These are phyloP conservation scores for Vaucheria bursata DNA, from an alignment of 352 stramenopile genomes.

Conservation along the genomic window DNA sequence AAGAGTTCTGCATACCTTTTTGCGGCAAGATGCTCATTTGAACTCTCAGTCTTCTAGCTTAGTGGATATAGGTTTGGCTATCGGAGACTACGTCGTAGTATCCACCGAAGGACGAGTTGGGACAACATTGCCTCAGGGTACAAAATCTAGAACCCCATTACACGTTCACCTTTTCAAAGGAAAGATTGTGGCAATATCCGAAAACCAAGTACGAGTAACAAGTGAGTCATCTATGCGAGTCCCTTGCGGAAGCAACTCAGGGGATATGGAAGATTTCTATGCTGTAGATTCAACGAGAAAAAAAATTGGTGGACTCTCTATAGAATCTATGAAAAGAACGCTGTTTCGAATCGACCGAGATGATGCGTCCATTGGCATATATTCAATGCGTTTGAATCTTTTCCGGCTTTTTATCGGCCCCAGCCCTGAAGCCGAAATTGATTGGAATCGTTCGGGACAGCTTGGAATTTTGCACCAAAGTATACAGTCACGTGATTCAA, in stretches of 20 bases:
- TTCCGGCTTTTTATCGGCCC: neutral
- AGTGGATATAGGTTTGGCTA: constrained; percentile 11
- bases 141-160: neutral
- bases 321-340: constrained; percentile 8
- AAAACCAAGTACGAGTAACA: neutral
- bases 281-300: neutral
- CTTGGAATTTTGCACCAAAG: too few species aligned
- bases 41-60: too few species aligned
- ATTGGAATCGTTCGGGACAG: neutral
- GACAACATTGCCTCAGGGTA: neutral
- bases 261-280: constrained; percentile 29
- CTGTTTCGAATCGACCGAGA: constrained; percentile 46
- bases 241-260: neutral
- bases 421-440: neutral
- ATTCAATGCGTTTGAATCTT: constrained; percentile 4
- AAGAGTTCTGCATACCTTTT: too few species aligned
- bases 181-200: constrained; percentile 22
- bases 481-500: constrained; percentile 17
- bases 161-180: constrained; percentile 24
- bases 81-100: constrained; percentile 26
- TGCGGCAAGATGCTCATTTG: too few species aligned
- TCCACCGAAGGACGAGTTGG: constrained; percentile 7
- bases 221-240: constrained; percentile 17
- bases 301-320: neutral
- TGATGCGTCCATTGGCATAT: constrained; percentile 24